phyloP scores from a whole-genome alignment of 495 filamentous ascomycete genomes.

The Acidomyces sp. region DNA sequence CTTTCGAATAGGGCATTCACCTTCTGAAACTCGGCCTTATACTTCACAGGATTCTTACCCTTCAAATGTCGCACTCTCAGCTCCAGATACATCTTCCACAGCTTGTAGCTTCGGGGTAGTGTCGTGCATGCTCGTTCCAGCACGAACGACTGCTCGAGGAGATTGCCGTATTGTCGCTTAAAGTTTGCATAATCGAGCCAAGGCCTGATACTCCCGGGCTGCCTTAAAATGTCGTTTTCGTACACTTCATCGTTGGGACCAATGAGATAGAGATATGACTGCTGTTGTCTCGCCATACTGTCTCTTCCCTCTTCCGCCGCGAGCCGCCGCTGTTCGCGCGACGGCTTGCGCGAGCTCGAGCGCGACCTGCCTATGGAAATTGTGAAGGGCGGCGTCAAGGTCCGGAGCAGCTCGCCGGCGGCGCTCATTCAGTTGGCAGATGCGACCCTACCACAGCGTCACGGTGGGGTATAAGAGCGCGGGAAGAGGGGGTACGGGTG shows the following conservation, averaged over 20 bases:
- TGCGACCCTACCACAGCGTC: too few species aligned
- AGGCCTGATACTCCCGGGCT: constrained; percentile 77
- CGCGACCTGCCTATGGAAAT: constrained; percentile 13
- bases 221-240: constrained; percentile 86
- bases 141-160: constrained; percentile 87
- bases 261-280: constrained; percentile 33
- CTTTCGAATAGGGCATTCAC: constrained; percentile 94
- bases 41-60: constrained; percentile 70
- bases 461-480: constrained; percentile 24
- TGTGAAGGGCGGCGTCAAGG: constrained; percentile 30
- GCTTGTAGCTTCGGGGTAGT: constrained; percentile 88
- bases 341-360: constrained; percentile 7
- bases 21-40: constrained; percentile 72
- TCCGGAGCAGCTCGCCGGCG: constrained; percentile 50
- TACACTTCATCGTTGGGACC: constrained; percentile 83
- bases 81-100: constrained; percentile 97
- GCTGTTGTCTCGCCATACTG: not conserved
- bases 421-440: constrained; percentile 37
- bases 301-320: not conserved
- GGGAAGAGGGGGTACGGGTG: not conserved
- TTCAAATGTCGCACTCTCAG: constrained; percentile 53
- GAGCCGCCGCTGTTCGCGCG: not conserved
- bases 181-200: constrained; percentile 93
- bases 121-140: constrained; percentile 81
- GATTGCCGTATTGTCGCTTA: constrained; percentile 73